Percentiles rank a stretch among this genome's conserved stretches.
phyloP scores from a whole-genome alignment of 2,329 filamentous ascomycete species.

The Cryphonectria radicalis region DNA sequence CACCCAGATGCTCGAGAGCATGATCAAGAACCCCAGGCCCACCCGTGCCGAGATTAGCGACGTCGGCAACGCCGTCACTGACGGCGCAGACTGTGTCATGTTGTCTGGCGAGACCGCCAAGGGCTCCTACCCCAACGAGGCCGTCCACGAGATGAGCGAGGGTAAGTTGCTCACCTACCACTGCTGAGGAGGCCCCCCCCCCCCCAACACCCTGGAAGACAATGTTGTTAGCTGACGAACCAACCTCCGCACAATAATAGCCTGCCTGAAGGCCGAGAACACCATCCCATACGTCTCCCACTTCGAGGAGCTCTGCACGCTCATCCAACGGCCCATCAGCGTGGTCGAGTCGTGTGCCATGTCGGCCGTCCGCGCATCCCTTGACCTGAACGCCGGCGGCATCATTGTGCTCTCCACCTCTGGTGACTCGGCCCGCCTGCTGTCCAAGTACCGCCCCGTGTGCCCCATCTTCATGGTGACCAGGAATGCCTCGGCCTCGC shows the following conservation, averaged over 20 bases:
- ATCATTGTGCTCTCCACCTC: constrained; percentile 97
- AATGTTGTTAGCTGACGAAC: constrained; percentile 5
- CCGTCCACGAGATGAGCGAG: constrained; percentile 97
- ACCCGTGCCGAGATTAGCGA: constrained; percentile 98
- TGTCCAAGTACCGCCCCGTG: constrained; percentile 98
- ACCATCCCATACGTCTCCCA: constrained; percentile 96
- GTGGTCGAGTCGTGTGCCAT: constrained; percentile 95
- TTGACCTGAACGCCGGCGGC: constrained; percentile 94
- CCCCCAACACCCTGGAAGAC: too few relatives aligned
- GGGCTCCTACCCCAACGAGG: constrained; percentile 89
- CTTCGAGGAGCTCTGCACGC: constrained; percentile 90
- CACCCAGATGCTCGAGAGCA: constrained; percentile 99
- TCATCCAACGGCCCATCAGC: constrained; percentile 81
- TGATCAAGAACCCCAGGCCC: constrained; percentile 99
- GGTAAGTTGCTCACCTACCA: constrained; percentile 41
- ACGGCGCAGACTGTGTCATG: constrained; percentile 99
- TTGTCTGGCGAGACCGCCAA: constrained; percentile 99
- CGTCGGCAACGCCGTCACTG: constrained; percentile 96
- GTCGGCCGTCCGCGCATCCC: constrained; percentile 91
- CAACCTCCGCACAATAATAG: constrained; percentile 14
- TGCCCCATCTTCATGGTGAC: constrained; percentile 99
- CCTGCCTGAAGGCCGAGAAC: constrained; percentile 94
- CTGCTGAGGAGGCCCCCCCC: too few relatives aligned
- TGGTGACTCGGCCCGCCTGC: constrained; percentile 88
- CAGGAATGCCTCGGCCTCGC: constrained; percentile 78